Evolutionary conservation across 2,329 filamentous ascomycete species (phyloP), one percentile per base, ranked within the genome.

Genomic region (Fusarium concolor): DNA sequence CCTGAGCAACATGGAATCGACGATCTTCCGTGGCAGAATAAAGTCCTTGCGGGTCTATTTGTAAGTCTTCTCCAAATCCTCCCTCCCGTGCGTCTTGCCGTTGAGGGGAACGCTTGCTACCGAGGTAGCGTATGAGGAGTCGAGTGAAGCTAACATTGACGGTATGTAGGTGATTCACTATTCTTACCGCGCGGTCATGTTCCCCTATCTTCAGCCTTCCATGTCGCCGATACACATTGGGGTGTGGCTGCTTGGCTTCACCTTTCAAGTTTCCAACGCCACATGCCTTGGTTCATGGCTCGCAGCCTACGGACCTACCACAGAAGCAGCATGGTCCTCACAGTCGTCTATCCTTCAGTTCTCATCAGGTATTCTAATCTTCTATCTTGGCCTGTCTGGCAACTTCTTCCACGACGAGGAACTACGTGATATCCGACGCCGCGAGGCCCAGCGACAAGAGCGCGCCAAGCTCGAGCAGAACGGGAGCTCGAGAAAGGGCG

Each of bases 401-500:
- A 98, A 97, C 78, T 93, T 96, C 75, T 92, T 90, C 78, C 92
- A 97, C 76, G 96, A 99, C 78, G 93, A 96, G 75, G 90, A 93
- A 72, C 85, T 99, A 56, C 92, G 95, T 59, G 91, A 96, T 77
- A 94, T 99, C 70, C 87, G 96, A 10, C 86, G 94, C 10, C 84
- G 87, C 11, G 92, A 93, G 71, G 83, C 86, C 52, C 80, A 85
- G 31, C 83, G 87, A 31, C 88, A 90, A 78, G 84, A 75, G 31
- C 67, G 63, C 7, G 56, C 59, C 41, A 68, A 62, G 18, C 69
- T 79, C 51, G 78, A 84, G 71, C 76, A 82, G 28, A 50, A 41
- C 20, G 35, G 22, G 7, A 29, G 41, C 15, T 35, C 22, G 2
- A 24, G 35, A 22, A 51, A 14, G 11, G 62, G 68, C 14, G 78